Base-by-base conservation (phyloP, 345 rosid species). In the Jatropha curcas region DNA sequence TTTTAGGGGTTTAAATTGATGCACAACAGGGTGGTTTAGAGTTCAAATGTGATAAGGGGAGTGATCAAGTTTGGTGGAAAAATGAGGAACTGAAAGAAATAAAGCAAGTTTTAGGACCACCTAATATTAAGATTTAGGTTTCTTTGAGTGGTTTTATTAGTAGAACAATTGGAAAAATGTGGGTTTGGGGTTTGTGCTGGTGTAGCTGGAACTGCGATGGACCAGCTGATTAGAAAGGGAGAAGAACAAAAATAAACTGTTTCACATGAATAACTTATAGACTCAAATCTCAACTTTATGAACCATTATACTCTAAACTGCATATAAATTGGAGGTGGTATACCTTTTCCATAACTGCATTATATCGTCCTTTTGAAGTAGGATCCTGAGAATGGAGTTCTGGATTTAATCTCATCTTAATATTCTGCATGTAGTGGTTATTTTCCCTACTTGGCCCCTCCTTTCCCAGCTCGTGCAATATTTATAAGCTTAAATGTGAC, bases 1-100 rank as follows among this genome's bases (percentile, higher is more conserved):
- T 34, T 68, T 7, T 45, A 5, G 53, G 37, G 64, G 12, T 70
- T 25, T 24, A 14, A 45, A 58, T 58, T 70, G 63, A 37, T 57
- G 25, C 17, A 28, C 12, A 55, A 16, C 27, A 55, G 41, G 30
- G n/a, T 53, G 25, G 28, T 33, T 7, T 30, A 48, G 66, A 30
- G 20, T 45, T 31, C 45, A 39, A 14, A 45, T 58, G 16, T 33
- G 55, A 27, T 70, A 64, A n/a, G n/a, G 43, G 30, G 43, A 71
- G 12, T 60, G 34, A 30, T 33, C 7, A 46, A 45, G 19, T 43
- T 45, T 5, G 56, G 74, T 59, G 27, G 31, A 28, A 60, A 71
- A 30, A 45, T 12, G 35, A 64, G 5, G 31, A 39, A 66, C 4
- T 51, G 61, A 53, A 52, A 68, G 41, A 31, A 43, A 39, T 17